These are phyloP conservation scores for Cytospora schulzeri DNA, from an alignment of 2,329 filamentous ascomycete species.

Conservation along the genomic window DNA sequence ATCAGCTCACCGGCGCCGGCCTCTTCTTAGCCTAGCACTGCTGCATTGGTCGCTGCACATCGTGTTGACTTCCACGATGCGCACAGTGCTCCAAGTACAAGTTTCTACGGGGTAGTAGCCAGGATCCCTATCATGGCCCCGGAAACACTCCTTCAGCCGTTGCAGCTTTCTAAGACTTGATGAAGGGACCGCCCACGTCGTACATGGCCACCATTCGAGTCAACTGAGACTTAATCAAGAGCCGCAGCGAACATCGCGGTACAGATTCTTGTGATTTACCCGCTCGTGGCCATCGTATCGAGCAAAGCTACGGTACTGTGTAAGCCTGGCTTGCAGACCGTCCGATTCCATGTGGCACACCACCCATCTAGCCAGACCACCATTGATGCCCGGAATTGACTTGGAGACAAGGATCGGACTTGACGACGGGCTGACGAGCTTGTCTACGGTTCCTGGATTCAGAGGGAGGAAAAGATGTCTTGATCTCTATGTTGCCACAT, in stretches of 20 bases:
- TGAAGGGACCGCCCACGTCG: neutral
- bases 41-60: constrained; percentile 20
- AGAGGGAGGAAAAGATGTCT: neutral
- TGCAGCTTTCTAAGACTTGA: neutral
- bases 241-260: neutral
- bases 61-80: constrained; percentile 9
- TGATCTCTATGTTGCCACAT: constrained; percentile 13
- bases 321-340: neutral
- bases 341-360: neutral
- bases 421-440: constrained; percentile 1
- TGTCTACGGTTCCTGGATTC: neutral
- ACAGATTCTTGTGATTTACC: neutral
- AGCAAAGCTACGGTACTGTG: neutral
- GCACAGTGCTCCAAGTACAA: constrained; percentile 17
- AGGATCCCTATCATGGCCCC: neutral
- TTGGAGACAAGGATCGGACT: neutral
- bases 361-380: neutral
- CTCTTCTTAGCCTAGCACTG: constrained; percentile 23
- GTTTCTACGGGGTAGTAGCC: neutral
- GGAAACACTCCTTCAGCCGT: neutral
- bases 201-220: neutral
- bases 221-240: neutral
- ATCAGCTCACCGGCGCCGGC: constrained; percentile 19
- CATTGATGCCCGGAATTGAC: neutral
- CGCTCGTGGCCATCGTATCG: neutral